phyloP scores from a whole-genome alignment of 495 filamentous ascomycete genomes.

The Chaetomium tenue region DNA sequence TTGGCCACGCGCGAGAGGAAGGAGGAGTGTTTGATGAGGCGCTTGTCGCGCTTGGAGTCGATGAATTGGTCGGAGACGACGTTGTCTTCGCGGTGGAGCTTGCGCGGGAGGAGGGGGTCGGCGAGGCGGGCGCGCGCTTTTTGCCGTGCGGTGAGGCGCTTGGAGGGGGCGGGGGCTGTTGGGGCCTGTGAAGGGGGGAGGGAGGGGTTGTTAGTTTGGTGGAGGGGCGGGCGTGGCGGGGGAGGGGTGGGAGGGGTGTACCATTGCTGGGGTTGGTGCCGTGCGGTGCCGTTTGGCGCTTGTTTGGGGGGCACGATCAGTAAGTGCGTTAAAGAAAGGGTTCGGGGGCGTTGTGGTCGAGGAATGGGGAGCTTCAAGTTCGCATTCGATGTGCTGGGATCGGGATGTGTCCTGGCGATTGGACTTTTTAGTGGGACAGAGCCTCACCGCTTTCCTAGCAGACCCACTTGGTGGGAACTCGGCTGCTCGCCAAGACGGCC shows the following conservation, averaged over 20 bases:
- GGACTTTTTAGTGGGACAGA: constrained; percentile 37
- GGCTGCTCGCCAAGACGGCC: constrained; percentile 11
- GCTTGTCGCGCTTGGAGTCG: constrained; percentile 74
- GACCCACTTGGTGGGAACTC: background rate
- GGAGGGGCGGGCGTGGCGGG: background rate
- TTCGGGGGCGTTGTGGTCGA: background rate
- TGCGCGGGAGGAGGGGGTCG: constrained; percentile 40
- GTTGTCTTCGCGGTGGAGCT: constrained; percentile 44
- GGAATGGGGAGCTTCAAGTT: background rate
- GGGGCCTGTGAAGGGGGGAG: constrained; percentile 29
- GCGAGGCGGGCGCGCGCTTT: constrained; percentile 36
- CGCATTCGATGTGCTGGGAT: constrained; percentile 3
- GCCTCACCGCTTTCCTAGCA: constrained; percentile 28
- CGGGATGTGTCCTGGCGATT: constrained; percentile 2
- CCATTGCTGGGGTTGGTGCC: constrained; percentile 16
- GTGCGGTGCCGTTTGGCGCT: background rate
- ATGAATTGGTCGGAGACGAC: constrained; percentile 49
- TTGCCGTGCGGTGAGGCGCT: constrained; percentile 35
- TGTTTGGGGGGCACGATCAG: background rate
- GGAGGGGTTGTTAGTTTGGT: constrained; percentile 8
- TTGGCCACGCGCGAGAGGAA: constrained; percentile 77
- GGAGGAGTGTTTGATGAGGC: constrained; percentile 67
- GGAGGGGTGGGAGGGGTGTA: constrained; percentile 6
- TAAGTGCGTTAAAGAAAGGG: background rate
- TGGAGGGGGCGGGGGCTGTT: constrained; percentile 28